Base-by-base conservation (phyloP, 2,329 filamentous ascomycete genomes). In the Emericellopsis cladophorae region DNA sequence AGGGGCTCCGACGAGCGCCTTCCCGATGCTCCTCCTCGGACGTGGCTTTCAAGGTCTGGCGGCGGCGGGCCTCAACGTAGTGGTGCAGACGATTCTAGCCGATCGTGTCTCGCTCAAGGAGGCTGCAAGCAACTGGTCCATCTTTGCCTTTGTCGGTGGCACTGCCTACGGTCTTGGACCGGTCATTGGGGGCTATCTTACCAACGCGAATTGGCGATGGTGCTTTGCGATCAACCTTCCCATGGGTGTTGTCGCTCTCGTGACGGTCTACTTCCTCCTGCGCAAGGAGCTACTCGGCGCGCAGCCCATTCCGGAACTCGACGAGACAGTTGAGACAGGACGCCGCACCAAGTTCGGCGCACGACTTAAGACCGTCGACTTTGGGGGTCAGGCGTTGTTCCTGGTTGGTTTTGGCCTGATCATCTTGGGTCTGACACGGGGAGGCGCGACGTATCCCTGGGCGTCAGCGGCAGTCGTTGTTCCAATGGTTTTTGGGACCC, bases 161-260 rank as follows among this genome's bases (percentile, higher is more conserved):
- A 51, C 77, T 6, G 72, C 72, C 11, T 84, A 76, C 51, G 68
- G 68, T 2, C 48, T 79, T 10, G 78, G 79, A 0, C 79, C 79
- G 0, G 67, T 81, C 2, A 60, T 81, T 21, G 79, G 79, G 34
- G 77, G 67, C 1, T 73, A 72, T 43, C 61, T 78, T 11, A 72
- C 72, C 16, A 58, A 64, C 31, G 57, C 65, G 4, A 69, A 66
- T 46, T 84, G 79, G 79, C 62, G 78, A 39, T 84, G 80, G 68
- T 79, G 76, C 50, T 84, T 84, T 52, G 75, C 69, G 31, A 68
- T 82, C 41, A 76, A 74, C 45, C 61, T 79, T n/a, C 75, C 75
- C 14, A 64, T 79, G 34, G 67, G 62, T 2, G 59, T 66, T 4
- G 48, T 71, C 16, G 70, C 68, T 6, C 61, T 80, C 31, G 37